Evolutionary conservation across 139 green algal genomes (phyloP), one percentile per base, ranked within the genome.

Genomic region (Chlamydomonas sp.): DNA sequence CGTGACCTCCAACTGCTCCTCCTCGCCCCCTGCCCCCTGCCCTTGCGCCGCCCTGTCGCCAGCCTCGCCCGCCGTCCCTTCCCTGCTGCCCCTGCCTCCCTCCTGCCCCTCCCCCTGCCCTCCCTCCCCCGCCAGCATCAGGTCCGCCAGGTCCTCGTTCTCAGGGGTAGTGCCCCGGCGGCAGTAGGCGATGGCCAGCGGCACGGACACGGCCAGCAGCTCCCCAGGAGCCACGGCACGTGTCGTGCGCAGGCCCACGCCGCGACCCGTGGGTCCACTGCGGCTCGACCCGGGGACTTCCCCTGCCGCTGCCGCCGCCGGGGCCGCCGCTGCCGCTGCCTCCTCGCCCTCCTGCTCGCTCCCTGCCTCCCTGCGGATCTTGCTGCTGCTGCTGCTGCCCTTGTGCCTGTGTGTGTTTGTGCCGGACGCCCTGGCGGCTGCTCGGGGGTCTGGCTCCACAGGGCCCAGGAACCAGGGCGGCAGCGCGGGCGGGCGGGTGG

Each of bases 121-220:
- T 64, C 14, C 63, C 76, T 69, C 64, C 84, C 66, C 67, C 4
- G 60, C 71, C 71, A 88, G 16, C 88, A 94, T 87, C 3, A 71
- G 18, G 2, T 91, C 91, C 61, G 89, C 91, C 5, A 94, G 84
- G 17, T 94, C 91, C 68, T 94, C 91, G 31, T 90, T 94, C 75
- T 94, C 87, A 0, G 87, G 87, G 1, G 80, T 90, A 12, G 63
- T 79, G 9, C 87, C 87, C 20, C 75, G 74, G 16, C 69, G 49
- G 76, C 87, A 85, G 81, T 88, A 90, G 20, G 31, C 17, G 2
- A 88, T 81, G 2, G 67, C 87, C 63, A 90, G 67, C 12, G 87
- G 87, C 72, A 86, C 15, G n/a, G 72, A 79, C 63, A 90, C 87
- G 2, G 87, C 87, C 75, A 90, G 75, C 57, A 90, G 68, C 63